phyloP scores from a whole-genome alignment of 331 rosid genomes.

The Cydonia oblonga region DNA sequence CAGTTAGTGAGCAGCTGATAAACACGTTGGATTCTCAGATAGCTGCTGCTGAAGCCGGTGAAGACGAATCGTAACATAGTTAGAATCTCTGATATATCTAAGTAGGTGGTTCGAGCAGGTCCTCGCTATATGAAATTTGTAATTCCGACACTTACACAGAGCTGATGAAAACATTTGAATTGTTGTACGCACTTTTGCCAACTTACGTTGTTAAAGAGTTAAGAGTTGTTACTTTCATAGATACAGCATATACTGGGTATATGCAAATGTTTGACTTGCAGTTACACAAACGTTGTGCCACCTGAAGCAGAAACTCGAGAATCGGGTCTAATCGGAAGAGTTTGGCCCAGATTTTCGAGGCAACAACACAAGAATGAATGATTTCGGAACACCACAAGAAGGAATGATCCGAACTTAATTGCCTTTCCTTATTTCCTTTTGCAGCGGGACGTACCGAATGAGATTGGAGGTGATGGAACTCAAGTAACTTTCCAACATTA shows the following conservation, averaged over 20 bases:
- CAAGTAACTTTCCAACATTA: too few relatives aligned
- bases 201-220: neutral
- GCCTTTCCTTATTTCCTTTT: neutral
- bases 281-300: neutral
- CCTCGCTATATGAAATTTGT: neutral
- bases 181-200: neutral
- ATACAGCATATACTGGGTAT: too few relatives aligned
- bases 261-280: neutral
- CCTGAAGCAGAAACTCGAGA: neutral
- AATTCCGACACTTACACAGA: neutral
- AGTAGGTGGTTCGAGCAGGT: neutral
- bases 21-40: slow-evolving; percentile 78
- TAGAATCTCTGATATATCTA: slow-evolving; percentile 3
- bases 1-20: slow-evolving; percentile 63
- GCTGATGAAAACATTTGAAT: neutral
- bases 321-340: neutral
- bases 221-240: neutral
- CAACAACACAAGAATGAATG: neutral
- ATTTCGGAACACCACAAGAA: too few relatives aligned
- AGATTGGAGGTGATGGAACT: too few relatives aligned
- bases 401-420: neutral
- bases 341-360: neutral
- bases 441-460: neutral
- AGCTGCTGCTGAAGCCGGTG: slow-evolving; percentile 77
- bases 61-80: slow-evolving; percentile 42